phyloP scores from a whole-genome alignment of 495 filamentous ascomycete species.

The Durotheca rogersii region DNA sequence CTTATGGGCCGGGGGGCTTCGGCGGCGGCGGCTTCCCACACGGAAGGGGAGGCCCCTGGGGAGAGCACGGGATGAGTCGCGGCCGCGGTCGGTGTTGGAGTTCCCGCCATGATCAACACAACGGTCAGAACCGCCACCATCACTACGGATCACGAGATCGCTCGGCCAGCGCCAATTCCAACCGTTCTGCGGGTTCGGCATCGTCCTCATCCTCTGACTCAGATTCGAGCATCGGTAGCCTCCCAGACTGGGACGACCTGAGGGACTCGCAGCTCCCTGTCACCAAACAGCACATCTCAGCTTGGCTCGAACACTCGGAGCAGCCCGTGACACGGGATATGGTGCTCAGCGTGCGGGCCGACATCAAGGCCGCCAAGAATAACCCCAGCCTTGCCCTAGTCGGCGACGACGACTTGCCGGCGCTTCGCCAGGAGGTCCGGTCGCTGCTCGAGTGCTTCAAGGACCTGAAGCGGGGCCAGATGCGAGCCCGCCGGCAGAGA shows the following conservation, averaged over 20 bases:
- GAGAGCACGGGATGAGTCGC: constrained; percentile 18
- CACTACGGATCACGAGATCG: constrained; percentile 11
- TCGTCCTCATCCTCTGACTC: constrained; percentile 40
- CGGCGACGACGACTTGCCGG: constrained; percentile 26
- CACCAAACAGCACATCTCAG: constrained; percentile 36
- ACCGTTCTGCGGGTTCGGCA: constrained; percentile 25
- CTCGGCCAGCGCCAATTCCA: constrained; percentile 18
- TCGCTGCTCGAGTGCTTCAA: constrained; percentile 43
- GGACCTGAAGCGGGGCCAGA: constrained; percentile 45
- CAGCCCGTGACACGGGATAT: constrained; percentile 45
- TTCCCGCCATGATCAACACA: neutral
- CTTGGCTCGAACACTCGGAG: constrained; percentile 47
- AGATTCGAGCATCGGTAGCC: constrained; percentile 45
- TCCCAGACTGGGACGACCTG: constrained; percentile 49
- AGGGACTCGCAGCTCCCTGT: constrained; percentile 43
- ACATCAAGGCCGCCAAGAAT: constrained; percentile 44
- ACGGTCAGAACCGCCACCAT: too few species aligned
- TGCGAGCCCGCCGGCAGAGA: constrained; percentile 1
- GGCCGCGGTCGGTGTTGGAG: constrained; percentile 7
- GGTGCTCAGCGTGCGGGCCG: constrained; percentile 37
- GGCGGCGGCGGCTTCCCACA: neutral
- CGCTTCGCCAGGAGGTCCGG: constrained; percentile 43
- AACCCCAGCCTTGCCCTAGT: constrained; percentile 9
- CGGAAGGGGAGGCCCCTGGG: constrained; percentile 10
- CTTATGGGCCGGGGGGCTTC: neutral